Conservation (phyloP, 805 yeast species). For the Kodamaea fukazawae region DNA sequence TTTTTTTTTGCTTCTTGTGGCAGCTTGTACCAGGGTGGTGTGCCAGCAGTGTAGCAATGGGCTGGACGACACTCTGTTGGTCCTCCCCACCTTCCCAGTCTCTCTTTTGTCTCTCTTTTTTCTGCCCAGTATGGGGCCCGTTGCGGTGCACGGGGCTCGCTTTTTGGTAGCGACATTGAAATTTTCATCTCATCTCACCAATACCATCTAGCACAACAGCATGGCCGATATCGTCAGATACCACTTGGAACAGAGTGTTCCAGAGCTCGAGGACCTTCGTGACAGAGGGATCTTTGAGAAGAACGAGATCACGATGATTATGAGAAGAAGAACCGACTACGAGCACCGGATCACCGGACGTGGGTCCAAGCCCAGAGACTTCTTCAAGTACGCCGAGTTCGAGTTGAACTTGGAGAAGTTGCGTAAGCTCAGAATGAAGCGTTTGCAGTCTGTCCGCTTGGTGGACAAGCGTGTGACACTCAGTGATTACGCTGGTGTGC, state of each 20-base stretch:
- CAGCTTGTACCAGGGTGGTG: too few species aligned
- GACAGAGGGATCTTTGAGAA: constrained; percentile 78
- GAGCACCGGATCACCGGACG: constrained; percentile 87
- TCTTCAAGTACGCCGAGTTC: constrained; percentile 71
- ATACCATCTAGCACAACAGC: neutral
- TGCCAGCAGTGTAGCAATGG: too few species aligned
- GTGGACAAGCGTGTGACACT: constrained; percentile 62
- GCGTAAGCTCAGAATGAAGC: constrained; percentile 63
- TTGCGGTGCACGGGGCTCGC: too few species aligned
- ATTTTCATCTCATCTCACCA: constrained; percentile 2
- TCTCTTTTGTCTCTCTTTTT: too few species aligned
- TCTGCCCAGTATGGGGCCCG: too few species aligned
- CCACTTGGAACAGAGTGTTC: constrained; percentile 68
- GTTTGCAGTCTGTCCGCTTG: constrained; percentile 56
- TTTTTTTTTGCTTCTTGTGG: constrained; percentile 18
- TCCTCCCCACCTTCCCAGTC: too few species aligned
- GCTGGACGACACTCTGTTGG: too few species aligned
- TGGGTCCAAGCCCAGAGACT: constrained; percentile 77
- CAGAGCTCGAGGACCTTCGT: constrained; percentile 86
- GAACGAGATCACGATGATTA: constrained; percentile 76
- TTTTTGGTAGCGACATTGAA: too few species aligned
- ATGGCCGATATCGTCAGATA: constrained; percentile 50
- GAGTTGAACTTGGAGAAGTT: constrained; percentile 78
- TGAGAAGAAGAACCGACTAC: constrained; percentile 92
- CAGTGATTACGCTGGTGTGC: constrained; percentile 83